Percentiles rank a stretch among this genome's conserved stretches.
phyloP scores from a whole-genome alignment of 2,329 filamentous ascomycete genomes.

The Phaeosphaeria sp. region DNA sequence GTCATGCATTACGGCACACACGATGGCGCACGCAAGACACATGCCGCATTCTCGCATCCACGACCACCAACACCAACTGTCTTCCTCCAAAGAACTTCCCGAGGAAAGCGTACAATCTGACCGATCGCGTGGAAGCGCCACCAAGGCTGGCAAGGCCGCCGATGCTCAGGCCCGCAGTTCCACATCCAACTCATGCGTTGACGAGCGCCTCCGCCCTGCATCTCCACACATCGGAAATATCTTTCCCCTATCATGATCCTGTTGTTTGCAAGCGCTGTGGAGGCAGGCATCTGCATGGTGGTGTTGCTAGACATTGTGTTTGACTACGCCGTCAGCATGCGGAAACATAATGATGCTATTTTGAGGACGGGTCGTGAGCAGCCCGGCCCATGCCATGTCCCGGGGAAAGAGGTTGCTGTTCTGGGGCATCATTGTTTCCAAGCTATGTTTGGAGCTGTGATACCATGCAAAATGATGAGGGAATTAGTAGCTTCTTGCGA shows the following conservation, averaged over 20 bases:
- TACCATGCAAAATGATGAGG: background rate
- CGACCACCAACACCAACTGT: background rate
- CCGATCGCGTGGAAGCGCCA: background rate
- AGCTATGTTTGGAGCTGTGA: background rate
- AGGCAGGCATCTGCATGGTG: background rate
- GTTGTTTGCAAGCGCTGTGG: background rate
- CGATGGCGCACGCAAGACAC: background rate
- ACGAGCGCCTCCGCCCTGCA: background rate
- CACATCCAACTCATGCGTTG: background rate
- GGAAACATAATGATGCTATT: slow-evolving; percentile 2
- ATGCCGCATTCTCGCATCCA: background rate
- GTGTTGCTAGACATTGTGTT: background rate
- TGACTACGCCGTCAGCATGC: slow-evolving; percentile 1
- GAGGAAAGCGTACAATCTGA: background rate
- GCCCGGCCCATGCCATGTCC: background rate
- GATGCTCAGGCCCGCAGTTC: background rate
- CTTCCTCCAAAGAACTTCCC: background rate
- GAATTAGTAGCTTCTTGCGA: background rate
- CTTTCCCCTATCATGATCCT: background rate
- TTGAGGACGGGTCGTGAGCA: background rate
- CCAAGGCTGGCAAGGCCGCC: background rate
- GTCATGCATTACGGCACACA: background rate
- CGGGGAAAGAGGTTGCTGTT: background rate
- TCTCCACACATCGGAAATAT: background rate
- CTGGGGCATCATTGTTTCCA: background rate